Evolutionary conservation across 805 yeast species (phyloP).

Genomic region (Sugiyamaella americana): DNA sequence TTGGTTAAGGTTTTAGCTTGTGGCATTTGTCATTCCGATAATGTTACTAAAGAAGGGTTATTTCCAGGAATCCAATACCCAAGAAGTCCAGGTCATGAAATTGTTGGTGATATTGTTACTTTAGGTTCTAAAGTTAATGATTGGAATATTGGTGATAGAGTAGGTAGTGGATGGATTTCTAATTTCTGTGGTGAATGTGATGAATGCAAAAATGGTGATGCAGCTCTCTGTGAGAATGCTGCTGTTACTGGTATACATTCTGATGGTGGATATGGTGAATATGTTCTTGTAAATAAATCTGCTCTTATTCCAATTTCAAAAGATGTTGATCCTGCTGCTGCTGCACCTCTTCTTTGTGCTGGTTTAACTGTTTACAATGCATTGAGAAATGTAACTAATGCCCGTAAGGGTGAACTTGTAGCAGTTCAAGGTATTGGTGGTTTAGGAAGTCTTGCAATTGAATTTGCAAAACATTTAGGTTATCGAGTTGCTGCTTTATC

Average conservation of each 20-base stretch:
- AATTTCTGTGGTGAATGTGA: conserved; percentile 2
- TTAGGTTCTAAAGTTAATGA: background rate
- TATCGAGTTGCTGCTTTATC: background rate
- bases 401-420: background rate
- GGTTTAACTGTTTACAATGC: background rate
- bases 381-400: background rate
- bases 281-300: background rate
- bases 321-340: conserved; percentile 2
- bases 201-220: background rate
- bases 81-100: conserved; percentile 3
- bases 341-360: conserved; percentile 2
- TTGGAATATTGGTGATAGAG: conserved; percentile 4
- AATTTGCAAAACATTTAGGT: background rate
- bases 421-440: background rate
- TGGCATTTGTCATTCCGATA: conserved; percentile 4
- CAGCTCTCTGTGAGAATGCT: conserved; percentile 1
- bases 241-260: conserved; percentile 1
- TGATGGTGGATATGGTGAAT: conserved; percentile 4
- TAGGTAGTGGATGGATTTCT: conserved; percentile 5
- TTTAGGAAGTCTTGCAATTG: background rate
- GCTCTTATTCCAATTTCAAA: conserved; percentile 1
- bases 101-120: conserved; percentile 5
- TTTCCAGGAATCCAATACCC: conserved; percentile 2
- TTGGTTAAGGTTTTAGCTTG: conserved; percentile 4
- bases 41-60: conserved; percentile 1